Evolutionary conservation across 2,329 filamentous ascomycete species (phyloP).

Genomic region (Botrytis tulipae): DNA sequence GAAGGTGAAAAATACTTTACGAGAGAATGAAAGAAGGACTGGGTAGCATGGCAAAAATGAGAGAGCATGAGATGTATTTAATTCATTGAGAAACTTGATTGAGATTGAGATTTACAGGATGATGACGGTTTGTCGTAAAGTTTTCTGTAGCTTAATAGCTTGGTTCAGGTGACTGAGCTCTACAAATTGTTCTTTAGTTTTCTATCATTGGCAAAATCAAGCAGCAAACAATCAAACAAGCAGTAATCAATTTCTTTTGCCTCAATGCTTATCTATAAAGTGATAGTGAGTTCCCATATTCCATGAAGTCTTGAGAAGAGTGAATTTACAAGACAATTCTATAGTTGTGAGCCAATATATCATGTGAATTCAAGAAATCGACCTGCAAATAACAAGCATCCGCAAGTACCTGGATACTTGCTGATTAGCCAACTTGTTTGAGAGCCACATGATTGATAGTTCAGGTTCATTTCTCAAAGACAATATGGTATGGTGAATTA

Average conservation of each 20-base stretch:
- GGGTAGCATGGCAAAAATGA: background rate
- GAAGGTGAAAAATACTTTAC: background rate
- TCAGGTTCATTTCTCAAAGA: background rate
- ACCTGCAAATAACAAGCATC: background rate
- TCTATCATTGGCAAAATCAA: background rate
- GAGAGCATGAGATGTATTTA: background rate
- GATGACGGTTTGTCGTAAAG: background rate
- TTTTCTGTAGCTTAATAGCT: background rate
- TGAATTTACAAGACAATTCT: background rate
- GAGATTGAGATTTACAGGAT: background rate
- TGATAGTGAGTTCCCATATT: background rate
- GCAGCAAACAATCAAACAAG: background rate
- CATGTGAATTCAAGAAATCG: background rate
- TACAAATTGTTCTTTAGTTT: background rate
- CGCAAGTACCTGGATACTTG: background rate
- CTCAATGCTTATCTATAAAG: background rate
- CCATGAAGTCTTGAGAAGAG: background rate
- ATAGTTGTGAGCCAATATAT: background rate
- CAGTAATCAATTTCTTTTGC: background rate
- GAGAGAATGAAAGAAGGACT: background rate
- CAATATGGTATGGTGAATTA: background rate
- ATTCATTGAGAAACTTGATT: background rate
- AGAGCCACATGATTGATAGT: background rate
- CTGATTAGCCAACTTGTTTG: rapidly evolving
- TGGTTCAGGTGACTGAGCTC: background rate